Evolutionary conservation across 2,329 filamentous ascomycete genomes (phyloP), one percentile per base, ranked within the genome.

Genomic region (Sporothrix dimorphospora): DNA sequence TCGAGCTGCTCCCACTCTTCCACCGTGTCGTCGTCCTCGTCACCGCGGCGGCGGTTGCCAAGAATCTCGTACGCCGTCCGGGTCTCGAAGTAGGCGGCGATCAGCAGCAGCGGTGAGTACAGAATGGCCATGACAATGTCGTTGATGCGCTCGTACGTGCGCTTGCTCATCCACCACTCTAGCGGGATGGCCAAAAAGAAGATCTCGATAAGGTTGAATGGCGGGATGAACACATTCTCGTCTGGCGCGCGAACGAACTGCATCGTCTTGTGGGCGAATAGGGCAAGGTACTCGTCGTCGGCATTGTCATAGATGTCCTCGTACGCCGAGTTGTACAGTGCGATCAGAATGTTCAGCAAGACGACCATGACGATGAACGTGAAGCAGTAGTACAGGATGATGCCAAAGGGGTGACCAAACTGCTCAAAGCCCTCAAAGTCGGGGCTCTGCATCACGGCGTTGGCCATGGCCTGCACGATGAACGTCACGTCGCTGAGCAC

Each of bases 201-300:
- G 21, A 98, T 90, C 80, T 99, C 96, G 73, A 99, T 88, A 1
- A 99, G 86, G 80, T 99, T 99, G 82, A 99, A 92, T 0, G 96
- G 96, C 0, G 96, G 91, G 78, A 99, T 97, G 82, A 96, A 99
- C 71, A 99, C 96, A 77, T 99, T 99, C 81, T 99, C 96, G 77
- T 99, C 96, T 0, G 96, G 96, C 0, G 96, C 96, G 66, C 96
- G 93, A 21, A 98, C 93, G 78, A 98, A 99, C 78, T 97, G 94
- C 87, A 98, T 93, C 0, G 96, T 98, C 82, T 97, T 97, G 76
- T 97, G 92, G 0, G 93, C 88, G 81, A 97, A 98, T 3, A 98
- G 88, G 0, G 94, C 95, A 80, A 99, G 90, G 81, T 94, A 99
- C 81, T 99, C 96, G 80, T 99, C 96, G 75, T 94, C 92, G 4